These are phyloP conservation scores for Auricularia cornea DNA, from an alignment of 768 basidiomycete genomes.

Conservation along the genomic window DNA sequence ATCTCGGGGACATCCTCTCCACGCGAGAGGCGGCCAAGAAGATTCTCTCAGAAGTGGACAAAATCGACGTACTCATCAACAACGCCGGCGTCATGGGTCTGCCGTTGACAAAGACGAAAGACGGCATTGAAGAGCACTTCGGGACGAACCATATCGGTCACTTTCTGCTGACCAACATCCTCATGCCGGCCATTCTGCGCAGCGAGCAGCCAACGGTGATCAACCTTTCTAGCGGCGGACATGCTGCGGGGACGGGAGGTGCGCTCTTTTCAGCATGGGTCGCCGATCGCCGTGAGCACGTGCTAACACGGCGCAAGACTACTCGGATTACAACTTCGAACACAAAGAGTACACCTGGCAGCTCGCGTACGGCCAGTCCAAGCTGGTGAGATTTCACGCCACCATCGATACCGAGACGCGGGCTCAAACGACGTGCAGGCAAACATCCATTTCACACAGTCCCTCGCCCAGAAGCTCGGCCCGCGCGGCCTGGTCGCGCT, in stretches of 20 bases:
- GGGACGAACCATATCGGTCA: not conserved
- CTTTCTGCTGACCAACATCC: not conserved
- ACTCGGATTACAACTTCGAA: not conserved
- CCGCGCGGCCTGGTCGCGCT: not conserved
- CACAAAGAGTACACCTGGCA: not conserved
- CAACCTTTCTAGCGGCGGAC: not conserved
- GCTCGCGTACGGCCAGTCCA: not conserved
- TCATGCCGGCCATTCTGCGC: not conserved
- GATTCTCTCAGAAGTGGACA: not conserved
- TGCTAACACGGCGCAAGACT: no score
- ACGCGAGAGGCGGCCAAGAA: not conserved
- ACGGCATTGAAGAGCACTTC: not conserved
- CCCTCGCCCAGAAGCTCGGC: not conserved
- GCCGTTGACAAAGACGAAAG: not conserved
- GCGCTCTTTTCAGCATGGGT: no score
- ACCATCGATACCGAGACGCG: not conserved
- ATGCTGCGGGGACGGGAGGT: not conserved
- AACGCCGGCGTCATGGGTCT: not conserved
- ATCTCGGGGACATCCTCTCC: not conserved
- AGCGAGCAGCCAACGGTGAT: not conserved
- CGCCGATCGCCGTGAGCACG: no score
- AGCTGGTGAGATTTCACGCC: not conserved
- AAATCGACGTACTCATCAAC: slow-evolving; percentile 1
- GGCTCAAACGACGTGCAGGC: not conserved
- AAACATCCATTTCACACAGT: not conserved